These are phyloP conservation scores for Metarhizium brunneum DNA, from an alignment of 2,329 filamentous ascomycete genomes.

Conservation along the genomic window DNA sequence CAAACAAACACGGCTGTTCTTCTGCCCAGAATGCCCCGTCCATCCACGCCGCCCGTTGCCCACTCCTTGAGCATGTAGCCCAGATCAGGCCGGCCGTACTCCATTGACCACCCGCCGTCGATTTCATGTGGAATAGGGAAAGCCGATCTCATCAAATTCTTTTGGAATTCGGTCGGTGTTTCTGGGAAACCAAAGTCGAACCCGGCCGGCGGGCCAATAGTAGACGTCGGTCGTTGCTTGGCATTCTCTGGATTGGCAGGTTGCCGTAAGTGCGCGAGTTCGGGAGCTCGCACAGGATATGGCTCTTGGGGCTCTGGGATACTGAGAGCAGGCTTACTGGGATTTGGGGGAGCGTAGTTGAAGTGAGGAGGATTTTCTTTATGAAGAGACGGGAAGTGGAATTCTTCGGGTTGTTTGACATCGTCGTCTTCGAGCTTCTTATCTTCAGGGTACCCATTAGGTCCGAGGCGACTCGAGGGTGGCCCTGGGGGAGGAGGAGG, in stretches of 20 bases:
- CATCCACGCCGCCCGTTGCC: conserved; percentile 60
- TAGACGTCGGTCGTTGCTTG: conserved; percentile 39
- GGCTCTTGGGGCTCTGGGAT: conserved; percentile 12
- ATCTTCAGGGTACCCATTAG: conserved; percentile 31
- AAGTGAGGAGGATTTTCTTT: conserved; percentile 46
- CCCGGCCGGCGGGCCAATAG: conserved; percentile 50
- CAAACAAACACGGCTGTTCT: conserved; percentile 89
- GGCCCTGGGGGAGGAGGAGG: conserved; percentile 15
- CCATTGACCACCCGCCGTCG: conserved; percentile 78
- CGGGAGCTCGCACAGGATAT: conserved; percentile 34
- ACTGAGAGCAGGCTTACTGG: conserved; percentile 11
- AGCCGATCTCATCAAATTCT: conserved; percentile 82
- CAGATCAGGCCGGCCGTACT: conserved; percentile 84
- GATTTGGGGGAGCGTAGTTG: conserved; percentile 41
- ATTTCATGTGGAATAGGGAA: conserved; percentile 63
- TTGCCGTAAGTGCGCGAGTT: conserved; percentile 49
- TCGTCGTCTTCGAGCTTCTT: conserved; percentile 21
- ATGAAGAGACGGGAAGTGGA: conserved; percentile 49
- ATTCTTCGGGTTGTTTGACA: conserved; percentile 26
- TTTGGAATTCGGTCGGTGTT: conserved; percentile 80
- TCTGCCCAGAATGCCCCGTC: conserved; percentile 63
- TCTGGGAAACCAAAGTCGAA: conserved; percentile 76
- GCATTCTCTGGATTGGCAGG: conserved; percentile 25
- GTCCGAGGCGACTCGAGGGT: conserved; percentile 7
- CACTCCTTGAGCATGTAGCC: conserved; percentile 78